Evolutionary conservation across 805 yeast species (phyloP).

Genomic region (Wickerhamomyces xylosicus): DNA sequence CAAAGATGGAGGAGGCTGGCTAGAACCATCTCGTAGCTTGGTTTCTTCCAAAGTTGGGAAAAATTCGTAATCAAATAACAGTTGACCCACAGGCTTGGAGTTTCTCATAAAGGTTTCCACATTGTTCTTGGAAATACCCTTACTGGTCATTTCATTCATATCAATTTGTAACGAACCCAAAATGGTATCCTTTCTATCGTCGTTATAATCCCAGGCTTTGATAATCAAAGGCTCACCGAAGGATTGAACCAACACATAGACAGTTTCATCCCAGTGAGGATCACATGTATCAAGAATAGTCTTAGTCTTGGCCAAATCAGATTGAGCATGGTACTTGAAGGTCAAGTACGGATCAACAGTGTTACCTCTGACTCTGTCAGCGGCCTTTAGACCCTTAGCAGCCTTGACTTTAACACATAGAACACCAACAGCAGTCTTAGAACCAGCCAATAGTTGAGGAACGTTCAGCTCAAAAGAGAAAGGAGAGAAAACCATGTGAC

Average conservation of each 20-base stretch:
- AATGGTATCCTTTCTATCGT: conserved; percentile 65
- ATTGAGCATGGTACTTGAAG: conserved; percentile 46
- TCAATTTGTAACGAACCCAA: conserved; percentile 73
- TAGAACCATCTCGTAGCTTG: conserved; percentile 67
- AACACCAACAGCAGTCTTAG: conserved; percentile 82
- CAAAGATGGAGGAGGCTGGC: conserved; percentile 79
- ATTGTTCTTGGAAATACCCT: conserved; percentile 37
- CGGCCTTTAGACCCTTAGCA: conserved; percentile 62
- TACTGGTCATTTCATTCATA: conserved; percentile 51
- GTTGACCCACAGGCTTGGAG: conserved; percentile 72
- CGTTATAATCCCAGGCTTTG: conserved; percentile 68
- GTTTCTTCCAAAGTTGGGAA: conserved; percentile 60
- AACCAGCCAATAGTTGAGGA: conserved; percentile 83
- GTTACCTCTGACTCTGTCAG: conserved; percentile 53
- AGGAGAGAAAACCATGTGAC: conserved; percentile 83
- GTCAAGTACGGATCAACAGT: conserved; percentile 87
- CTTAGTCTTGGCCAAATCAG: conserved; percentile 57
- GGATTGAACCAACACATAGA: conserved; percentile 58
- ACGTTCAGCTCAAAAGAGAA: conserved; percentile 88
- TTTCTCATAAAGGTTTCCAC: conserved; percentile 60
- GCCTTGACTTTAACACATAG: conserved; percentile 55
- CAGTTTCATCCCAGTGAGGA: conserved; percentile 82
- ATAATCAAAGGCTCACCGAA: conserved; percentile 78
- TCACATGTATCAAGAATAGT: conserved; percentile 53
- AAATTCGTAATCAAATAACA: conserved; percentile 60